Percentiles rank a stretch among this genome's conserved stretches.
phyloP scores from a whole-genome alignment of 331 rosid species.

The Acacia concinna region DNA sequence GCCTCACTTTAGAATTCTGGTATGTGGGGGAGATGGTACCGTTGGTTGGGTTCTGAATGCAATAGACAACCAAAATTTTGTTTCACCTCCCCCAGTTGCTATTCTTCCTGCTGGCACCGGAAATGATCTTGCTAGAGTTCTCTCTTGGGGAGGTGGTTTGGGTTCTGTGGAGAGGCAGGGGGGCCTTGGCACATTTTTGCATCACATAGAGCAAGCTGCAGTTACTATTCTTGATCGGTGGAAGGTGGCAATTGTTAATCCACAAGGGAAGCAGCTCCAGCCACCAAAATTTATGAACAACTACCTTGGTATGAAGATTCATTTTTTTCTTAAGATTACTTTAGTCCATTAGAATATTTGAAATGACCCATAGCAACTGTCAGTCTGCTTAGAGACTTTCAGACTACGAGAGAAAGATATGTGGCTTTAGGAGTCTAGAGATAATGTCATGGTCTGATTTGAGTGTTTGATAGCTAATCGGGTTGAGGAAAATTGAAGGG shows the following conservation, averaged over 20 bases:
- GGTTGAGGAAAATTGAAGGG: slow-evolving; percentile 14
- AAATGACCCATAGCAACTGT: slow-evolving; percentile 21
- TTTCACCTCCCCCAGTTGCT: slow-evolving; percentile 98
- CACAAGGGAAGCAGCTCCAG: slow-evolving; percentile 65
- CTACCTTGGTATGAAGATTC: slow-evolving; percentile 76
- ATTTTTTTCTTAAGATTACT: slow-evolving; percentile 15
- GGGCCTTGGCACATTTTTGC: slow-evolving; percentile 88
- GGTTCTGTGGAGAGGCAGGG: slow-evolving; percentile 98
- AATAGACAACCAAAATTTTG: slow-evolving; percentile 89
- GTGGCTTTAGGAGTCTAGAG: not conserved
- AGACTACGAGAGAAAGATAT: not conserved
- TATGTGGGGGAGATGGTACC: slow-evolving; percentile 98
- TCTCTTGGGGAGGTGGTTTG: slow-evolving; percentile 99
- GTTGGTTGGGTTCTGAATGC: slow-evolving; percentile 97
- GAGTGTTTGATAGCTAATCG: not conserved
- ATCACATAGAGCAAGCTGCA: slow-evolving; percentile 91
- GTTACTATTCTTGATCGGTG: slow-evolving; percentile 98
- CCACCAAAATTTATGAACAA: slow-evolving; percentile 85
- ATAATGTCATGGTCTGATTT: not conserved
- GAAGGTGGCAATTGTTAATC: slow-evolving; percentile 72
- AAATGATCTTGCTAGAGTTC: slow-evolving; percentile 97
- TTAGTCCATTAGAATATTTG: slow-evolving; percentile 11
- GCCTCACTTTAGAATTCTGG: slow-evolving; percentile 91
- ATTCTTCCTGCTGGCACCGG: slow-evolving; percentile 99
- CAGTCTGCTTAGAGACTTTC: slow-evolving; percentile 7